Percentiles rank a stretch among this genome's conserved stretches.
These are phyloP conservation scores for Pichia cabralensis DNA, from an alignment of 805 yeast species.

Conservation along the genomic window DNA sequence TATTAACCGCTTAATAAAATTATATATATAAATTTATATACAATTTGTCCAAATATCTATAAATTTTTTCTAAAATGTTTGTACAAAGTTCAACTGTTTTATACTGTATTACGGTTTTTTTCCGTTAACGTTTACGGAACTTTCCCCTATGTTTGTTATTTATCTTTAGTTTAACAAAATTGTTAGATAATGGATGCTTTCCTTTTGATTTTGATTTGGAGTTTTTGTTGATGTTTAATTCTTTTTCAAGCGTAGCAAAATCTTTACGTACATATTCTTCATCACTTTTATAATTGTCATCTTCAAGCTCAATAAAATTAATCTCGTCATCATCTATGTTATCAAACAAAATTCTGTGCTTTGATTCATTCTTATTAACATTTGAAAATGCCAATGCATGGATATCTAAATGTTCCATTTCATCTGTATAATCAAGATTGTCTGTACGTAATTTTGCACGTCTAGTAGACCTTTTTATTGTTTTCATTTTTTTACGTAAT, in stretches of 20 bases:
- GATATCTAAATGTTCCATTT: slow-evolving; percentile 29
- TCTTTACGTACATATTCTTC: slow-evolving; percentile 15
- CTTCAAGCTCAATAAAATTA: no score
- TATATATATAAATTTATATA: no score
- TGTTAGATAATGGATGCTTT: slow-evolving; percentile 23
- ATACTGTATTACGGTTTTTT: no score
- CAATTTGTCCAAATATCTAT: no score
- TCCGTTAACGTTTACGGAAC: no score
- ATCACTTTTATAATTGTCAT: slow-evolving; percentile 11
- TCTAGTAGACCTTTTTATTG: slow-evolving; percentile 44
- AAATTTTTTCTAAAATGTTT: no score
- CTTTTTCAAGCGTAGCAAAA: slow-evolving; percentile 8
- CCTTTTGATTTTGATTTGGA: slow-evolving; percentile 17
- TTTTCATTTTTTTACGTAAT: slow-evolving; percentile 27
- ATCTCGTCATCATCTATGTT: no score
- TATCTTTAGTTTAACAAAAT: slow-evolving; percentile 28
- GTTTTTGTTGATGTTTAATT: no score
- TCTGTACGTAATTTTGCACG: slow-evolving; percentile 39
- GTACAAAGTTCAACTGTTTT: no score
- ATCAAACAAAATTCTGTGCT: no score
- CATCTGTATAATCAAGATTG: slow-evolving; percentile 20
- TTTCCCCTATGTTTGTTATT: no score
- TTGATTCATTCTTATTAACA: not conserved
- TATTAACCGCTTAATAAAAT: slow-evolving; percentile 52
- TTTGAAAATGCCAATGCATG: slow-evolving; percentile 27